phyloP scores from a whole-genome alignment of 176 grass and related monocot species.

The Hyparrhenia diplandra region DNA sequence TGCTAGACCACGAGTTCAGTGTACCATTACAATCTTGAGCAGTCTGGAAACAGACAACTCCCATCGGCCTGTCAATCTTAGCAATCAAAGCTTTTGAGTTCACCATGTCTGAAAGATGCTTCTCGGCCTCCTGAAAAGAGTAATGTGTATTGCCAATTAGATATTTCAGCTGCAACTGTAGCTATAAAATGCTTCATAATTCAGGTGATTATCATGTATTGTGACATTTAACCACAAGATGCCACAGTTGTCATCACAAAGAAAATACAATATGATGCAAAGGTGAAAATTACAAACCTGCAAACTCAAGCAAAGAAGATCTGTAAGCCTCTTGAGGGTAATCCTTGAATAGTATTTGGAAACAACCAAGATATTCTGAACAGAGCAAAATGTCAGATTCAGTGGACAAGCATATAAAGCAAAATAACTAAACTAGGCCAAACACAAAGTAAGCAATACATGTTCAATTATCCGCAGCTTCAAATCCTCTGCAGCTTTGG shows the following conservation, averaged over 20 bases:
- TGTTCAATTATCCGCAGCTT: slow-evolving; percentile 93
- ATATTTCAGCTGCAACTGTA: not conserved
- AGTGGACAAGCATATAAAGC: slow-evolving; percentile 2
- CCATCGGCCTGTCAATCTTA: slow-evolving; percentile 84
- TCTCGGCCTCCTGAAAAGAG: slow-evolving; percentile 65
- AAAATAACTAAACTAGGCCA: not conserved
- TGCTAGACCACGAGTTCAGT: slow-evolving; percentile 76
- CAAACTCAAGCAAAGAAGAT: slow-evolving; percentile 79
- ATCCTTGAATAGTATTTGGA: slow-evolving; percentile 98
- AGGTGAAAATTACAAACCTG: slow-evolving; percentile 43
- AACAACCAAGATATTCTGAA: slow-evolving; percentile 97
- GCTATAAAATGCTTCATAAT: not conserved
- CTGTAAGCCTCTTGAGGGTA: slow-evolving; percentile 72
- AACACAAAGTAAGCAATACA: slow-evolving; percentile 38
- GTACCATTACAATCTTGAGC: slow-evolving; percentile 65
- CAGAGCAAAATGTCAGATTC: slow-evolving; percentile 4
- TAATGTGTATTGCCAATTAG: not conserved
- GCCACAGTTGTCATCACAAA: not conserved
- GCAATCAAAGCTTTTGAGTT: slow-evolving; percentile 75
- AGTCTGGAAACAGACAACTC: slow-evolving; percentile 64
- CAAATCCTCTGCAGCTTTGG: slow-evolving; percentile 76
- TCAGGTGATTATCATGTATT: no score
- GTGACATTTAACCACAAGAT: not conserved
- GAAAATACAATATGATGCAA: not conserved
- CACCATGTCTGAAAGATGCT: slow-evolving; percentile 97